phyloP scores from a whole-genome alignment of 1,284 basidiomycete species.

The Ganoderma boninense region DNA sequence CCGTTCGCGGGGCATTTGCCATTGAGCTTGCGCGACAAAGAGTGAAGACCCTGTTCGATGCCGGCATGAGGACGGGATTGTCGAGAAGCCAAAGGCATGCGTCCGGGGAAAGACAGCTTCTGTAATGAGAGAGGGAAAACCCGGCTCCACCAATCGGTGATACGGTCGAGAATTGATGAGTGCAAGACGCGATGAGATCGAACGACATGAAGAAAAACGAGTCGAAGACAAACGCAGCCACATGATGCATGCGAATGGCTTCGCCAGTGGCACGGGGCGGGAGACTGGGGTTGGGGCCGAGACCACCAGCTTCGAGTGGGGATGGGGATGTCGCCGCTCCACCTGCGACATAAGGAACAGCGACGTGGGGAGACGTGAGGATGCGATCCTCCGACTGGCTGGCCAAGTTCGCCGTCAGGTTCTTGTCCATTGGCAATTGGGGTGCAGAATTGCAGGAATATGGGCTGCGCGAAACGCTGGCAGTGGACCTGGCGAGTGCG shows the following conservation, averaged over 20 bases:
- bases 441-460: neutral
- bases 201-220: neutral
- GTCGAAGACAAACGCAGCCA: neutral
- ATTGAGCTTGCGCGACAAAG: neutral
- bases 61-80: neutral
- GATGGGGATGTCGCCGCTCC: neutral
- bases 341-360: neutral
- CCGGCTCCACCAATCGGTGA: slow-evolving; percentile 1
- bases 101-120: neutral
- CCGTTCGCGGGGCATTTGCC: neutral
- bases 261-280: neutral
- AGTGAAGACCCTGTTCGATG: neutral
- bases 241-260: neutral
- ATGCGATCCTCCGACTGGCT: neutral
- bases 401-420: neutral
- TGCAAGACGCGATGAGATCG: neutral
- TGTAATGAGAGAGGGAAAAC: neutral
- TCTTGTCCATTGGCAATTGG: neutral
- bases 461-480: neutral
- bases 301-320: neutral
- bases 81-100: neutral
- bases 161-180: neutral
- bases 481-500: neutral
- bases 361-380: neutral
- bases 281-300: neutral